Percentiles rank a stretch among this genome's conserved stretches.
These are phyloP conservation scores for Moricandia moricandioides DNA, from an alignment of 345 rosid species.

Conservation along the genomic window DNA sequence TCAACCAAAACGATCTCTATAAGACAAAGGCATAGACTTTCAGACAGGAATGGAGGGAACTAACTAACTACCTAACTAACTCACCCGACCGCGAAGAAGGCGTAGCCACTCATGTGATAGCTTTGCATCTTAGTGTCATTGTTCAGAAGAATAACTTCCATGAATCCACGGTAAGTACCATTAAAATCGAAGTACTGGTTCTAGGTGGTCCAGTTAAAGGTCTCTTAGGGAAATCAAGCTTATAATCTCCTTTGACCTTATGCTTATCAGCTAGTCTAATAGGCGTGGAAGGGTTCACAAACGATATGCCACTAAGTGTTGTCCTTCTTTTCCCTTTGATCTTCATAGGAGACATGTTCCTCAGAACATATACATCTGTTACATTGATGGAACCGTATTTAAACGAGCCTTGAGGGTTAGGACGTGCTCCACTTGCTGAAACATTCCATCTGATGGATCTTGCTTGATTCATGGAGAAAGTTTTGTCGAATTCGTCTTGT, in stretches of 20 bases:
- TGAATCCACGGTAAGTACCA: conserved; percentile 90
- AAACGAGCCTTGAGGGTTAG: conserved; percentile 96
- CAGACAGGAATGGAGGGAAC: neutral
- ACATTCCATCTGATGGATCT: conserved; percentile 62
- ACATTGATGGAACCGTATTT: conserved; percentile 94
- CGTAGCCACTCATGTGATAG: conserved; percentile 92
- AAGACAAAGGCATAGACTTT: neutral
- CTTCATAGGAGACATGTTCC: conserved; percentile 65
- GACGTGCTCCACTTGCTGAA: conserved; percentile 96
- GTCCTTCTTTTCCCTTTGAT: conserved; percentile 65
- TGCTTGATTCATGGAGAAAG: no score
- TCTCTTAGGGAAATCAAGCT: conserved; percentile 79
- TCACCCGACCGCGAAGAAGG: conserved; percentile 90
- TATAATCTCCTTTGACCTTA: conserved; percentile 77
- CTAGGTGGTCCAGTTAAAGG: conserved; percentile 79
- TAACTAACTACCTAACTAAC: conserved; percentile 29
- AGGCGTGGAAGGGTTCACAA: conserved; percentile 83
- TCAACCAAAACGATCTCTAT: conserved; percentile 13
- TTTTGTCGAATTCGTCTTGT: no score
- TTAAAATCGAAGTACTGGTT: conserved; percentile 70
- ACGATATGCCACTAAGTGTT: conserved; percentile 79
- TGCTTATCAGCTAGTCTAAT: conserved; percentile 84
- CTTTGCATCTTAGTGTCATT: conserved; percentile 90
- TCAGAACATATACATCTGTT: conserved; percentile 74
- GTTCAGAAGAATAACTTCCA: conserved; percentile 91